Base-by-base conservation (phyloP, 306 rosid genomes). In the Canavalia ensiformis region DNA sequence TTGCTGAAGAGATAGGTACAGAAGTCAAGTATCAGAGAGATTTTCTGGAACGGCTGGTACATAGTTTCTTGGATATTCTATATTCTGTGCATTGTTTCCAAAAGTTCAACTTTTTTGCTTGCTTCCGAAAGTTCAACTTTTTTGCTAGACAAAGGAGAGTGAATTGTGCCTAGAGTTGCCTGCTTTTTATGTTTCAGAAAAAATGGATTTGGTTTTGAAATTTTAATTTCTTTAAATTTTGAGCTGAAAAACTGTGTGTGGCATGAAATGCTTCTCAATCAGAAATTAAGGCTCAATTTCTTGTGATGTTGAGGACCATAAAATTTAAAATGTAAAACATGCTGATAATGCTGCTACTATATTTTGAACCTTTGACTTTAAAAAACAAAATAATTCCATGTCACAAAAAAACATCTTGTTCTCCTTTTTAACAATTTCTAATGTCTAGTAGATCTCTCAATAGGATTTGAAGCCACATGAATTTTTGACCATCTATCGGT, bases 1-100 rank as follows among this genome's bases (percentile, higher is more conserved):
- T 95, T 77, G 99, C 99, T 52, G 88, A 91, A 79, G 97, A 90
- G 66, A 95, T 95, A 41, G 94, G 94, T 18, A 68, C 89, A 39
- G 98, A 91, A 89, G 96, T 90, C 46, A 95, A 76, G 69, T 82
- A 55, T 64, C 93, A 95, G 64, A 88, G 85, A 50, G 90, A 87
- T 74, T 90, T 95, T 86, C 86, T 95, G 62, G 88, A 82, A 86
- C 85, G 87, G 80, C 86, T 95, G 99, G 99, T 93, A 90, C 37
- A 11, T 28, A 41, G 51, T 84, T 57, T 37, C 8, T 29, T 68
- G 5, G 60, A 68, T 47, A 71, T 25, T 68, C 47, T 41, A 46
- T 84, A 44, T 45, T 72, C 59, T 31, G 72, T 66, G 46, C n/a
- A 28, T 50, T 11, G 29, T 54, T 76, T 70, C 47, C 37, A 10